Percentiles rank a stretch among this genome's conserved stretches.
These are phyloP conservation scores for Ophiognomonia clavigignenti-juglandacearum DNA, from an alignment of 2,329 filamentous ascomycete genomes.

Conservation along the genomic window DNA sequence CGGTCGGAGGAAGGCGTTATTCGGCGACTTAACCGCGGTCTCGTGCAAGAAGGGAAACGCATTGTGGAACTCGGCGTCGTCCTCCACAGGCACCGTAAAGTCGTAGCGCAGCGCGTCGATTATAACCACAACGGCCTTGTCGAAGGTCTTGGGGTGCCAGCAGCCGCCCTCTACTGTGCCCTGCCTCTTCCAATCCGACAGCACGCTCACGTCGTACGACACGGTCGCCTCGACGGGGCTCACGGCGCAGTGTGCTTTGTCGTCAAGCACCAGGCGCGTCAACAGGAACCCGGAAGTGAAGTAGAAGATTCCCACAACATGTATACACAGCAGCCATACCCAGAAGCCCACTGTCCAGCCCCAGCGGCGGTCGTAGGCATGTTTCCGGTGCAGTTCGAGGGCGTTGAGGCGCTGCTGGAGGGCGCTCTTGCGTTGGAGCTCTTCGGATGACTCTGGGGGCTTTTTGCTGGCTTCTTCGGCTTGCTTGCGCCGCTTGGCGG, in stretches of 20 bases:
- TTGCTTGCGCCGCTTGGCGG: slow-evolving; percentile 46
- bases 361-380: slow-evolving; percentile 48
- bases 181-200: slow-evolving; percentile 36
- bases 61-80: slow-evolving; percentile 68
- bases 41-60: slow-evolving; percentile 84
- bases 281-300: slow-evolving; percentile 95
- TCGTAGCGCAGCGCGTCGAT: slow-evolving; percentile 96
- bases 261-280: slow-evolving; percentile 74
- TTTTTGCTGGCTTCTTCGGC: slow-evolving; percentile 31
- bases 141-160: slow-evolving; percentile 93
- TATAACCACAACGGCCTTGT: slow-evolving; percentile 84
- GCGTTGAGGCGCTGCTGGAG: slow-evolving; percentile 40
- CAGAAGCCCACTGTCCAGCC: slow-evolving; percentile 63
- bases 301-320: slow-evolving; percentile 77
- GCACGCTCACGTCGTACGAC: slow-evolving; percentile 29
- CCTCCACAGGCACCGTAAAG: slow-evolving; percentile 77
- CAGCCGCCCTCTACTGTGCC: slow-evolving; percentile 62
- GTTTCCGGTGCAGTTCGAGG: slow-evolving; percentile 44
- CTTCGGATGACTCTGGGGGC: slow-evolving; percentile 15
- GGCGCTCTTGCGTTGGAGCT: slow-evolving; percentile 29
- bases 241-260: slow-evolving; percentile 64
- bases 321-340: slow-evolving; percentile 65
- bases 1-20: slow-evolving; percentile 82
- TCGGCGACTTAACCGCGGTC: slow-evolving; percentile 66
- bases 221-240: slow-evolving; percentile 47